Conservation (phyloP, 164 flowering plant genomes). For the Vitis riparia region DNA sequence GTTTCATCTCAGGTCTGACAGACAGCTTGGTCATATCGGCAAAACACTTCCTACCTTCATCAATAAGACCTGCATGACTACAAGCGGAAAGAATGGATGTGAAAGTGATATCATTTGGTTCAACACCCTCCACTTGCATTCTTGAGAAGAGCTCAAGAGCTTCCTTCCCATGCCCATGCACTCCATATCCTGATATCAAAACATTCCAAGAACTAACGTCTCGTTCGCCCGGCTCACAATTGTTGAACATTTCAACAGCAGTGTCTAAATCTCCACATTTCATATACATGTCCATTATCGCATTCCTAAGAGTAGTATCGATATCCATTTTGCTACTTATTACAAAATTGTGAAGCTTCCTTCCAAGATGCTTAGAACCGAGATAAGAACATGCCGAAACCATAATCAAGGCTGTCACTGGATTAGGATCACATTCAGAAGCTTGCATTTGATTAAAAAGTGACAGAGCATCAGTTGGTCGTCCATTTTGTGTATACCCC, state of each 20-base stretch:
- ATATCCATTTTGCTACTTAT: constrained; percentile 17
- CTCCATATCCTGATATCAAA: constrained; percentile 45
- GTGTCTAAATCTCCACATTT: constrained; percentile 47
- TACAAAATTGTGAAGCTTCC: constrained; percentile 33
- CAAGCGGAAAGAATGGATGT: constrained; percentile 45
- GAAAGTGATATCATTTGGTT: constrained; percentile 46
- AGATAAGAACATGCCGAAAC: constrained; percentile 44
- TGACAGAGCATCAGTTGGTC: constrained; percentile 36
- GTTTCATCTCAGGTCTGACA: constrained; percentile 30
- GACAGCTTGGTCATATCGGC: constrained; percentile 26
- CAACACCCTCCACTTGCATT: constrained; percentile 39
- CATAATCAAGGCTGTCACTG: constrained; percentile 39
- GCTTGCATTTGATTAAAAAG: constrained; percentile 41
- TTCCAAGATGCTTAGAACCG: constrained; percentile 38
- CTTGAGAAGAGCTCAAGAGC: constrained; percentile 28
- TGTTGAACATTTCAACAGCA: constrained; percentile 31
- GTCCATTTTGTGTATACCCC: constrained; percentile 42
- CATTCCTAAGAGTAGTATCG: constrained; percentile 33
- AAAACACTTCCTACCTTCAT: constrained; percentile 44
- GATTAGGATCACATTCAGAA: constrained; percentile 25
- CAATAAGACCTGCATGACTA: constrained; percentile 48
- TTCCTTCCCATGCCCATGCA: constrained; percentile 43
- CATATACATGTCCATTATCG: constrained; percentile 50
- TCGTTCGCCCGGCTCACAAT: constrained; percentile 16
- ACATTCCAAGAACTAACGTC: constrained; percentile 43